phyloP scores from a whole-genome alignment of 2,329 filamentous ascomycete species.

The Bipolaris gigantea region DNA sequence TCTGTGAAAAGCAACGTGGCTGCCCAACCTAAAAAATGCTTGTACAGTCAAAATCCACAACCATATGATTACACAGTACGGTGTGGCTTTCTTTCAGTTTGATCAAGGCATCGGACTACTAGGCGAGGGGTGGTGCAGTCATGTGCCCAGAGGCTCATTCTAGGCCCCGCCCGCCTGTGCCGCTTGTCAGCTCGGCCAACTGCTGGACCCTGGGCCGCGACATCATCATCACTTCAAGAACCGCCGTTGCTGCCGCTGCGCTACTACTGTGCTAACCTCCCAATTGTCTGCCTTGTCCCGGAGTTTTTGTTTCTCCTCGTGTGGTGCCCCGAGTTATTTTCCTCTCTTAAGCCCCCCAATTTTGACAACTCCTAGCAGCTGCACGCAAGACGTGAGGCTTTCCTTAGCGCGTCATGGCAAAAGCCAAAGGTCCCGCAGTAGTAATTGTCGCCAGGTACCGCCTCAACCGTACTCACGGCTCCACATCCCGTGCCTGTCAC shows the following conservation, averaged over 20 bases:
- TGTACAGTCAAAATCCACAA: too few relatives aligned
- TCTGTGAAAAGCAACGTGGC: too few relatives aligned
- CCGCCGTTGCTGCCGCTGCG: not conserved
- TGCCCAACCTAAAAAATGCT: too few relatives aligned
- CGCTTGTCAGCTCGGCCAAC: conserved; percentile 1
- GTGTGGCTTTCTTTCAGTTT: too few relatives aligned
- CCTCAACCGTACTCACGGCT: conserved; percentile 7
- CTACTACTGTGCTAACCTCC: not conserved
- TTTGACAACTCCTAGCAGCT: conserved; percentile 12
- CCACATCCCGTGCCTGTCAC: conserved; percentile 10
- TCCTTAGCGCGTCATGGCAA: conserved; percentile 43
- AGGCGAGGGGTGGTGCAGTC: not conserved
- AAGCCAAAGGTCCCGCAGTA: conserved; percentile 47
- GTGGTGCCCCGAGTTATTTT: too few relatives aligned
- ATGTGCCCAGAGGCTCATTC: conserved; percentile 3
- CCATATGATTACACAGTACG: too few relatives aligned
- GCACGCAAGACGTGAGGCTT: conserved; percentile 17
- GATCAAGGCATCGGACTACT: too few relatives aligned
- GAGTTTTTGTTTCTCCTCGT: conserved; percentile 3
- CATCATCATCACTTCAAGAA: conserved; percentile 9
- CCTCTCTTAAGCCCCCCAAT: not conserved
- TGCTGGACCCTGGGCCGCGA: conserved; percentile 10
- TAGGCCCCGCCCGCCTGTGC: conserved; percentile 1
- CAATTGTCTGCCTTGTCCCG: not conserved
- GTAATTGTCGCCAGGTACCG: conserved; percentile 55